Base-by-base conservation (phyloP, 306 rosid species). In the Lathyrus tuberosus region DNA sequence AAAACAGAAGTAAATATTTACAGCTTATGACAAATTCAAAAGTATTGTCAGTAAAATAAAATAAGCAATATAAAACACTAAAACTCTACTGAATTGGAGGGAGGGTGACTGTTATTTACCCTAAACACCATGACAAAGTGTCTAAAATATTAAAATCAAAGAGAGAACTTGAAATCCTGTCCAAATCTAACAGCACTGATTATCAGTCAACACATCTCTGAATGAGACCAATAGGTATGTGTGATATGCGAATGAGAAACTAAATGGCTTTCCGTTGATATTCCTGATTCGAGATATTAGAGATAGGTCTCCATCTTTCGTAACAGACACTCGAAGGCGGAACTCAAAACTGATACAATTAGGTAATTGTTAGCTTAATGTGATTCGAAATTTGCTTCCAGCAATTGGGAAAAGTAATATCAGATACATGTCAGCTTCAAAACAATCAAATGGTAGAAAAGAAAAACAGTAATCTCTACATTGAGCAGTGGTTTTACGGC, bases 1-100 rank as follows among this genome's bases (percentile, higher is more conserved):
- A 41, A 40, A 73, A 66, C 37, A 61, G 17, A 56, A 77, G 77
- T 80, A 44, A 83, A 76, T 41, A 74, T 56, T 11, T 22, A 52
- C 53, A 71, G 35, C 58, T 40, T n/a, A 52, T 33, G 44, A 68
- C 22, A 49, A 43, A 37, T 72, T 58, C 65, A 72, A 30, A 38
- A 20, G 72, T 51, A 68, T 53, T 43, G 7, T 48, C 20, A 52
- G 49, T 47, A 56, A 65, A 65, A 18, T 30, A 62, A 46, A 48
- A 37, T 9, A 35, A 8, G 43, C 40, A 35, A 35, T 1, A 48
- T 42, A 16, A 28, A 51, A 78, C 2, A 62, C 52, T 26, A 49
- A 35, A 62, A 57, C 20, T 57, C 40, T 14, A 30, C 40, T 38
- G 14, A 28, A 28, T 13, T 6, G 18, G 20, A 57, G 41, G 40